Evolutionary conservation across 1,284 basidiomycete genomes (phyloP), one percentile per base, ranked within the genome.

Genomic region (Coniferiporia weirii): DNA sequence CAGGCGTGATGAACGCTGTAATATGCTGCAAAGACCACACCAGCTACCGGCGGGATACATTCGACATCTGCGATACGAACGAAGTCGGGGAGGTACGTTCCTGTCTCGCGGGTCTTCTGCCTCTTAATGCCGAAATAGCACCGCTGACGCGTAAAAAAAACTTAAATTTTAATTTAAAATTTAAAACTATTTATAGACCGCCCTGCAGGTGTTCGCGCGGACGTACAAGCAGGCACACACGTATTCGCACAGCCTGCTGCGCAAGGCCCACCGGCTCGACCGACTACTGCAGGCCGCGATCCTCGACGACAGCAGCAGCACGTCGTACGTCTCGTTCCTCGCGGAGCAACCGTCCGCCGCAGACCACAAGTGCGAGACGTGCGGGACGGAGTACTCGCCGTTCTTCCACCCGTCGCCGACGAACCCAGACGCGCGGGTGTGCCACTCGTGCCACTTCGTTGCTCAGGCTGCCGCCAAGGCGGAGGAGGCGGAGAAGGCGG

Each of bases 1-100:
- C 82, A 5, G 95, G 95, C 1, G 83, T 84, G 65, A 93, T 98
- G 87, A 80, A 78, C 45, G 82, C 94, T 0, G 77, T 91, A 52
- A 75, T 94, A 20, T 91, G 84, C 68, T 98, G 95, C 72, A 87
- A 86, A 67, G 84, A 87, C 10, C 95, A 98, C 69, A 82, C 88
- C 60, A 77, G 77, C 52, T 80, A 77, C 64, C 78, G 82, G 56
- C 82, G 86, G 45, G 79, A 81, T 59, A 80, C 93, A 44, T 88
- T 89, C 68, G 90, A 91, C 61, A 79, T 95, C 62, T 92, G 91
- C 67, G 92, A 95, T 66, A 82, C 84, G 27, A 91, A 95, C 61
- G 91, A 93, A 61, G 82, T 80, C 4, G 90, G 89, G 62, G 82
- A 90, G 81, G 90, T 89, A 64, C 53, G 77, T 67, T 50, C 48